Percentiles rank a stretch among this genome's conserved stretches.
These are phyloP conservation scores for Adansonia grandidieri DNA, from an alignment of 441 rosid species.

Conservation along the genomic window DNA sequence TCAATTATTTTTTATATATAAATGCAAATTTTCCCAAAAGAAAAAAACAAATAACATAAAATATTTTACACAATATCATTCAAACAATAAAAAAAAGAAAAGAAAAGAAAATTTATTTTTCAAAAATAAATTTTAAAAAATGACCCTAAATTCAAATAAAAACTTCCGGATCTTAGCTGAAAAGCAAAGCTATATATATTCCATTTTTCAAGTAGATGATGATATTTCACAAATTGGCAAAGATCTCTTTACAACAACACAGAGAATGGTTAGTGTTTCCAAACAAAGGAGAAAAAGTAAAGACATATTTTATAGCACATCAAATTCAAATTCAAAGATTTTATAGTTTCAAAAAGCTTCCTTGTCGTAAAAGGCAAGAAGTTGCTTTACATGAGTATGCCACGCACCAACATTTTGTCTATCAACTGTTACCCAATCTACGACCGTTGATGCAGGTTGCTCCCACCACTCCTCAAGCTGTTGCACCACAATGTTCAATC, in stretches of 20 bases:
- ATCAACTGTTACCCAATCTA: slow-evolving; percentile 86
- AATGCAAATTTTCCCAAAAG: not conserved
- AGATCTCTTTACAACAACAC: slow-evolving; percentile 11
- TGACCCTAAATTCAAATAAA: not conserved
- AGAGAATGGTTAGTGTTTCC: not conserved
- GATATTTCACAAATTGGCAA: slow-evolving; percentile 7
- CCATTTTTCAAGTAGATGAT: not conserved
- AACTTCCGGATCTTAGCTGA: not conserved
- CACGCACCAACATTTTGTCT: slow-evolving; percentile 84
- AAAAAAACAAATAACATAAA: not conserved
- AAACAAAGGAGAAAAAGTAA: slow-evolving; percentile 7
- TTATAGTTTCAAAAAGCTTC: slow-evolving; percentile 48
- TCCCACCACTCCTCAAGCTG: slow-evolving; percentile 98
- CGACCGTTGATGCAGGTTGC: slow-evolving; percentile 89
- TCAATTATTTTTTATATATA: not conserved
- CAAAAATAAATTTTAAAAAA: no score
- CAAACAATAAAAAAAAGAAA: no score
- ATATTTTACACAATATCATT: not conserved
- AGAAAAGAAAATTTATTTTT: not conserved
- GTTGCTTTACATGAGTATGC: slow-evolving; percentile 92
- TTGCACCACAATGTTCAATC: slow-evolving; percentile 27
- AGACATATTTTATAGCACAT: not conserved
- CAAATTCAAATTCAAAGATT: not conserved
- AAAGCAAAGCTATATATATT: not conserved
- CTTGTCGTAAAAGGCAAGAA: slow-evolving; percentile 80